A percentile compares a stretch with the other conserved stretches of the same genome.
Conservation (phyloP, 768 basidiomycete species). For the Pleurotus platypus region DNA sequence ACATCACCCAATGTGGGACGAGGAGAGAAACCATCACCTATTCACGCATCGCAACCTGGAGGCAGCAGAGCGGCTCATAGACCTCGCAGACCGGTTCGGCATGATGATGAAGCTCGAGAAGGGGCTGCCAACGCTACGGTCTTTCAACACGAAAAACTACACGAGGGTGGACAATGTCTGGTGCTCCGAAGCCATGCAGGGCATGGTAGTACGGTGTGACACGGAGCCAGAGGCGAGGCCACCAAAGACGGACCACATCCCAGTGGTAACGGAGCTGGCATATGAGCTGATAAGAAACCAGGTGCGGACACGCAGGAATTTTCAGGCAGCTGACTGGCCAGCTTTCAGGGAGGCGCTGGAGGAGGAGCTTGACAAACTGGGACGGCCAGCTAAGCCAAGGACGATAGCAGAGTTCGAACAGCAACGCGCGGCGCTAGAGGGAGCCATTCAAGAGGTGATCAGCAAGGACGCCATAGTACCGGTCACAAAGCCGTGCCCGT, state of each 20-base stretch:
- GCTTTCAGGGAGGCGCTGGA: constrained; percentile 13
- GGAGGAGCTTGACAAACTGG: background rate
- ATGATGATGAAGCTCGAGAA: constrained; percentile 26
- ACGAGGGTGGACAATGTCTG: constrained; percentile 35
- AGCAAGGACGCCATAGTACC: constrained; percentile 1
- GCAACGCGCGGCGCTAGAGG: background rate
- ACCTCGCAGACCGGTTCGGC: constrained; percentile 11
- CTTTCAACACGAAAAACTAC: constrained; percentile 14
- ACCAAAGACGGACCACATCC: constrained; percentile 28
- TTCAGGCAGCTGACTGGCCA: constrained; percentile 17
- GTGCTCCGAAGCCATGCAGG: constrained; percentile 10
- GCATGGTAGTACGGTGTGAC: constrained; percentile 19
- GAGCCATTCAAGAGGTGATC: constrained; percentile 10
- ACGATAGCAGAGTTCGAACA: background rate
- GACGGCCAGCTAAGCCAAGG: background rate
- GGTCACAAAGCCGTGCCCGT: constrained; percentile 7
- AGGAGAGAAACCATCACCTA: constrained; percentile 20
- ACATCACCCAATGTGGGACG: constrained; percentile 37
- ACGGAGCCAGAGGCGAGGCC: constrained; percentile 11
- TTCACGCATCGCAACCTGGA: constrained; percentile 14
- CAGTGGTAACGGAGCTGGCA: constrained; percentile 22
- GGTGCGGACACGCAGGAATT: constrained; percentile 14
- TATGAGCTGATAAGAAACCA: constrained; percentile 3
- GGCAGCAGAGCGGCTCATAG: constrained; percentile 10
- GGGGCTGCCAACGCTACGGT: constrained; percentile 21